Evolutionary conservation across 148 eudicot species (phyloP).

Genomic region (Drosera capensis): DNA sequence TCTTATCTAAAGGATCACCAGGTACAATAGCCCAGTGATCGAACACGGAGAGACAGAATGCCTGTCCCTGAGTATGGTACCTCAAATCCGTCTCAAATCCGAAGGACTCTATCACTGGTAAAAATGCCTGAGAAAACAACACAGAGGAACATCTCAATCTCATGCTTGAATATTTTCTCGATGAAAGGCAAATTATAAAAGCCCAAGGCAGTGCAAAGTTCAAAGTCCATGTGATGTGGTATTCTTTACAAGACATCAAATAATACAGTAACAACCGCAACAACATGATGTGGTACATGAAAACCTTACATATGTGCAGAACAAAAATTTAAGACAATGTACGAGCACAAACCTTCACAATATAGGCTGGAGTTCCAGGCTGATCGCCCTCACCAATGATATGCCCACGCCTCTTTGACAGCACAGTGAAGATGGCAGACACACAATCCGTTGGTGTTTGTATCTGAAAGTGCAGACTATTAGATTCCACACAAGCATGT

Average conservation of each 20-base stretch:
- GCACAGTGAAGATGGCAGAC: constrained; percentile 81
- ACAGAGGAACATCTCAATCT: neutral
- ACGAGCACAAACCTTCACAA: constrained; percentile 60
- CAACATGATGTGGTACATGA: too few relatives aligned
- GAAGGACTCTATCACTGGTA: constrained; percentile 93
- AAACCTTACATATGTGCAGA: too few relatives aligned
- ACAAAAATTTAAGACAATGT: neutral
- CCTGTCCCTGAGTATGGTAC: constrained; percentile 98
- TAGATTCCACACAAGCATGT: neutral
- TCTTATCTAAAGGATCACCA: constrained; percentile 93
- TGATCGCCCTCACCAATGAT: constrained; percentile 95
- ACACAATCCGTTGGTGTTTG: constrained; percentile 99
- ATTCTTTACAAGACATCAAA: too few relatives aligned
- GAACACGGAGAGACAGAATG: constrained; percentile 74
- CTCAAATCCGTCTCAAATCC: constrained; percentile 98
- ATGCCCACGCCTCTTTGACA: constrained; percentile 95
- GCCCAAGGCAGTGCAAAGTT: too few relatives aligned
- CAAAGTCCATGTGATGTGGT: too few relatives aligned
- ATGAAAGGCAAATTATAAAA: neutral
- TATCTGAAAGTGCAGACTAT: constrained; percentile 40
- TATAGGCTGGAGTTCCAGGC: constrained; percentile 98
- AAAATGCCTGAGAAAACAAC: constrained; percentile 46
- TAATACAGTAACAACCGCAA: too few relatives aligned
- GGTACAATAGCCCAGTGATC: constrained; percentile 99
- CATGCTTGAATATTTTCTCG: neutral